Percentiles rank a stretch among this genome's conserved stretches.
phyloP scores from a whole-genome alignment of 306 rosid genomes.

The Medicago truncatula region MtrunA17r5.0-ANR NC_053048.1:42407501-42408000 shows the following conservation, averaged over 20 bases:
- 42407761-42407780: no score
- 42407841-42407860: no score
- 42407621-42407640: slow-evolving; percentile 59
- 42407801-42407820: no score
- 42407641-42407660: slow-evolving; percentile 67
- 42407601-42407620: slow-evolving; percentile 63
- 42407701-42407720: not conserved
- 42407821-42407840: no score
- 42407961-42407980: no score
- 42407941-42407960: no score
- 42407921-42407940: no score
- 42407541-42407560: slow-evolving; percentile 60
- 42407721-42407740: not conserved
- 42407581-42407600: slow-evolving; percentile 46
- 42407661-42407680: slow-evolving; percentile 64
- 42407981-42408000: no score
- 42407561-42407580: slow-evolving; percentile 32
- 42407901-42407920: no score
- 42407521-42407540: slow-evolving; percentile 69
- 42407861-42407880: no score
- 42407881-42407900: no score
- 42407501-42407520: slow-evolving; percentile 80
- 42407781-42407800: no score
- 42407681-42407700: slow-evolving; percentile 49
- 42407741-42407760: not conserved